Percentiles rank a stretch among this genome's conserved stretches.
phyloP scores from a whole-genome alignment of 75 land plant species.

The Pseudotsuga menziesii region DNA sequence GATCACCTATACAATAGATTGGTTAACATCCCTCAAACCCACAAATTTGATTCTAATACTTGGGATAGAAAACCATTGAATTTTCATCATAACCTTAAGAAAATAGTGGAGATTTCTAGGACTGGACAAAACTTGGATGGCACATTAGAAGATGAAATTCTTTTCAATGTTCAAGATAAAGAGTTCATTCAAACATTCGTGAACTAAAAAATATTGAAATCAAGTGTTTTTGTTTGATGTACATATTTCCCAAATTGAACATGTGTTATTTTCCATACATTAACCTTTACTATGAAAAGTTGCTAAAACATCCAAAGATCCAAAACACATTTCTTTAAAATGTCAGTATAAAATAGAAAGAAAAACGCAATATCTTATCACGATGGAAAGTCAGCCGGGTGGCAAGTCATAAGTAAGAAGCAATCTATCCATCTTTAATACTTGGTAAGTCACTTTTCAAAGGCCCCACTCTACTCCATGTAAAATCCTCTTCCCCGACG shows the following conservation, averaged over 20 bases:
- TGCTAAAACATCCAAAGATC: neutral
- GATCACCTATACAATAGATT: constrained; percentile 40
- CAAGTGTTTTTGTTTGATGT: neutral
- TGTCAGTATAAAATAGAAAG: neutral
- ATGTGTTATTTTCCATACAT: neutral
- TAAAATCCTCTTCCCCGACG: too few relatives aligned
- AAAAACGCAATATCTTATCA: too few relatives aligned
- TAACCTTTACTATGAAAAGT: neutral
- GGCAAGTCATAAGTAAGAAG: too few relatives aligned
- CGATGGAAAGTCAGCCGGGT: too few relatives aligned
- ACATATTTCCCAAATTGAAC: neutral
- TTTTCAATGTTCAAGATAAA: neutral
- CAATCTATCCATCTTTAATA: too few relatives aligned
- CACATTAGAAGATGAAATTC: constrained; percentile 24
- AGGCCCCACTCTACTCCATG: too few relatives aligned
- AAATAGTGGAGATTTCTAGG: too few relatives aligned
- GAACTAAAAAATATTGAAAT: neutral
- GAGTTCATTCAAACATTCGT: neutral
- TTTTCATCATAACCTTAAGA: too few relatives aligned
- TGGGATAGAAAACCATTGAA: too few relatives aligned
- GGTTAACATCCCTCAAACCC: neutral
- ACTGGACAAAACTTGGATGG: constrained; percentile 47
- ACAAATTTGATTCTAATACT: too few relatives aligned
- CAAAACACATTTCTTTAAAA: neutral
- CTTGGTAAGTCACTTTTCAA: too few relatives aligned